Base-by-base conservation (phyloP, 2,329 filamentous ascomycete species). In the Exserohilum turcica region DNA sequence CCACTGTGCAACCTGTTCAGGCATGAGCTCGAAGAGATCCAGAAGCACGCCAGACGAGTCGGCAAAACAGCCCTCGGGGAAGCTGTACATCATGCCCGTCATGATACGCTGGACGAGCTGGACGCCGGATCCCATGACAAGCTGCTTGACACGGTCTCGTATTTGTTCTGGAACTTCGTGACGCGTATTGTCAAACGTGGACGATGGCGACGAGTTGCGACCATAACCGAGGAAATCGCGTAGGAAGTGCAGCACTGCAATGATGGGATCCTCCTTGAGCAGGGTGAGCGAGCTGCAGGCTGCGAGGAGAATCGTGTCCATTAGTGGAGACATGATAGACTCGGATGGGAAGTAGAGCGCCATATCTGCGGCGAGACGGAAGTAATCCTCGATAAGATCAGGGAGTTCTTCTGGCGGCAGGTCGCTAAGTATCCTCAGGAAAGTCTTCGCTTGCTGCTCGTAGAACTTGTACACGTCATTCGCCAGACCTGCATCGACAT, bases 51-150 rank as follows among this genome's bases (percentile, higher is more conserved):
- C 92, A 43, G 91, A 96, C 13, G 92, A 92, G 71, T 99, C 94
- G 0, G 92, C 88, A 70, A 97, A 96, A 77, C 92, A 97, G 74
- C 97, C 94, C 37, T 90, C 86, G 0, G 94, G 95, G 77, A 99
- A 99, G 0, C 89, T 95, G 73, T 97, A 97, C 93, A 99, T 97
- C 92, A 99, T 96, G 55, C 94, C 94, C 1, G 92, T 94, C 78
- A 99, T 82, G 52, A 96, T 87, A 59, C 92, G 89, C 76, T 96
- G 93, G 6, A 94, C 87, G 24, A 99, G 80, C 50, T 86, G 79
- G 67, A 91, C 87, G 32, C 94, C 92, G 59, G 92, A 86, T 1
- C 81, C 78, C 2, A 82, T 60, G 19, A 96, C 78, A 46, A 97
- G 82, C 55, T 84, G 82, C 73, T 88, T 90, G 53, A 97, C 88